phyloP scores from a whole-genome alignment of 257 asterid species.

The Rhazya stricta region DNA sequence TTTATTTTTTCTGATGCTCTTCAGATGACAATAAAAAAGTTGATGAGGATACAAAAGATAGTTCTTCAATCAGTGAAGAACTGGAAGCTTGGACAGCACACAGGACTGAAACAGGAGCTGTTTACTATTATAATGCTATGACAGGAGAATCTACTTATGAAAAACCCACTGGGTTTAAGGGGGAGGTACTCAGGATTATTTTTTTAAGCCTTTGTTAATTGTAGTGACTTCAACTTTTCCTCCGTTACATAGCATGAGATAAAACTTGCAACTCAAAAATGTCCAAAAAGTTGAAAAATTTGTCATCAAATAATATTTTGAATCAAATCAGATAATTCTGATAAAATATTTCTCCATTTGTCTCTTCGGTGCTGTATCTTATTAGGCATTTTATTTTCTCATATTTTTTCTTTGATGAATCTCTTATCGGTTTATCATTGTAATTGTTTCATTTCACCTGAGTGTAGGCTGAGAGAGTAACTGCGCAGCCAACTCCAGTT shows the following conservation, averaged over 20 bases:
- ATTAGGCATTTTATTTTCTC: neutral
- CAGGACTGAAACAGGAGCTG: slow-evolving; percentile 74
- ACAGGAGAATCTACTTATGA: slow-evolving; percentile 92
- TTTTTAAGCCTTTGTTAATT: slow-evolving; percentile 5
- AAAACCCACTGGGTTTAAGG: slow-evolving; percentile 70
- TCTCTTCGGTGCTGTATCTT: neutral
- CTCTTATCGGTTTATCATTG: slow-evolving; percentile 9
- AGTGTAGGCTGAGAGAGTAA: slow-evolving; percentile 71
- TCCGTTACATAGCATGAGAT: neutral
- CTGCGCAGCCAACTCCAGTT: slow-evolving; percentile 70
- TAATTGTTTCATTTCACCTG: slow-evolving; percentile 19
- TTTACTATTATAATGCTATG: slow-evolving; percentile 82
- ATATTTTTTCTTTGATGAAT: neutral
- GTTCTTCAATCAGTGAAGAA: slow-evolving; percentile 38
- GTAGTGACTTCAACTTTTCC: neutral
- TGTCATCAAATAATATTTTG: neutral
- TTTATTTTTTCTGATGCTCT: slow-evolving; percentile 13
- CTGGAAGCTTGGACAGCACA: slow-evolving; percentile 86
- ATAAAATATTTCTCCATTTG: neutral
- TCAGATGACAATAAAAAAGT: slow-evolving; percentile 41
- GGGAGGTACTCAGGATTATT: slow-evolving; percentile 57
- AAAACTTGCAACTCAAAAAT: neutral
- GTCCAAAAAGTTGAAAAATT: neutral
- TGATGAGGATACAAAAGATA: slow-evolving; percentile 40
- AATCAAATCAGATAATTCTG: neutral